Base-by-base conservation (phyloP, 2,329 filamentous ascomycete genomes). In the Raffaelea ambrosiae region DNA sequence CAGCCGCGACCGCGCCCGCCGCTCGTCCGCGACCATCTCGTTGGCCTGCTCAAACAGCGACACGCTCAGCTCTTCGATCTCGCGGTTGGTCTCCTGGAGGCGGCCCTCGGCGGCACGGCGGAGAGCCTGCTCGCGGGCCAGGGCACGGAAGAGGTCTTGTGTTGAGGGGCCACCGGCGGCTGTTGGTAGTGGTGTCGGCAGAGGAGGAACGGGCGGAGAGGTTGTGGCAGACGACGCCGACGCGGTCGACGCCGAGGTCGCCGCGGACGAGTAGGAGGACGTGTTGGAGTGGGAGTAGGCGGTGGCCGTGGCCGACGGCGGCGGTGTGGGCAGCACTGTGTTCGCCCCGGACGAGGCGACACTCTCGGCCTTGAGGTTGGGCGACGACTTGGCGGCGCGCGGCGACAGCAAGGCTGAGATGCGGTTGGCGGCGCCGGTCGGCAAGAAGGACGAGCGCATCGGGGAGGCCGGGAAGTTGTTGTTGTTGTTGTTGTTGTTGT, bases 21-120 rank as follows among this genome's bases (percentile, higher is more conserved):
- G 71, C 70, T 93, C 87, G 18, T 76, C 72, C 2, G 87, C 86
- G 19, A 93, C 87, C 87, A 93, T 93, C 66, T 89, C 81, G 62
- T 93, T 93, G 45, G 87, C 87, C 68, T 90, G 83, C 66, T 86
- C 81, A 62, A 93, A 93, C 47, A 93, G 68, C 44, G 76, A 77
- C 19, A 78, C 83, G 58, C 78, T 86, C 54, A 93, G 69, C 66
- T 93, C 87, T 65, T 91, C 87, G 19, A 91, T 76, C 68, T 93
- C 87, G 13, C 70, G 73, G 58, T 78, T 82, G 44, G 86, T 84
- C 44, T 80, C 76, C 53, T 73, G 73, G 19, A 88, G 69, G 52
- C 78, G 76, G 44, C 76, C 75, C 66, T 93, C 87, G 1, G 86
- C 86, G 45, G 80, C 77, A 36, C 75, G 70, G 13, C 87, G 78